A percentile compares a stretch with the other conserved stretches of the same genome.
phyloP scores from a whole-genome alignment of 805 yeast species.

The Cyberlindnera saturnus region DNA sequence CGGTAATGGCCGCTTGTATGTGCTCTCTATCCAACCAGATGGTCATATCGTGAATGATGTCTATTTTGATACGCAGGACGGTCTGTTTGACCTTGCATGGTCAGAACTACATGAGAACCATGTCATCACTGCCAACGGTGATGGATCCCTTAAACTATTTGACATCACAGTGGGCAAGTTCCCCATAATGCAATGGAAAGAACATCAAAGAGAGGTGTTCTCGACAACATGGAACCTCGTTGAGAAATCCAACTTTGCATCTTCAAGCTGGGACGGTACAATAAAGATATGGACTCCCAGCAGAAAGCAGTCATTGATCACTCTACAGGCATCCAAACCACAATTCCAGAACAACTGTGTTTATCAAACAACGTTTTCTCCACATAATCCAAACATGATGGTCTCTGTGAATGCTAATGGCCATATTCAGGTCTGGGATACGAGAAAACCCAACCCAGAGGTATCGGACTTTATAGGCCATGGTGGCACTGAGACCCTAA shows the following conservation, averaged over 20 bases:
- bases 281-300: conserved; percentile 74
- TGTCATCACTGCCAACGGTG: conserved; percentile 78
- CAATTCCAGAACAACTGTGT: conserved; percentile 46
- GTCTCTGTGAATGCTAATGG: conserved; percentile 73
- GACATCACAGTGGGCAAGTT: conserved; percentile 62
- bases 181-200: conserved; percentile 71
- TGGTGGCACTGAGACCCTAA: conserved; percentile 71
- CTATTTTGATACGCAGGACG: conserved; percentile 87
- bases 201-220: conserved; percentile 73
- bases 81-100: conserved; percentile 85
- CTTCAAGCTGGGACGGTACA: conserved; percentile 91
- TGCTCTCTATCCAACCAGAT: conserved; percentile 59
- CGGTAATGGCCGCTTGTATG: conserved; percentile 81
- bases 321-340: conserved; percentile 37
- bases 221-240: conserved; percentile 69
- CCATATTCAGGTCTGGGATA: conserved; percentile 75
- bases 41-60: conserved; percentile 55
- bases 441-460: conserved; percentile 59
- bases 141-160: conserved; percentile 79
- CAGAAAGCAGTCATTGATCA: conserved; percentile 48
- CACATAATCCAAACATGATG: conserved; percentile 69
- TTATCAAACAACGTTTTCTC: conserved; percentile 78
- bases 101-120: conserved; percentile 88
- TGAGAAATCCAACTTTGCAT: conserved; percentile 60
- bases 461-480: conserved; percentile 61